phyloP scores from a whole-genome alignment of 164 flowering plant genomes.

The Kingdonia uniflora region DNA sequence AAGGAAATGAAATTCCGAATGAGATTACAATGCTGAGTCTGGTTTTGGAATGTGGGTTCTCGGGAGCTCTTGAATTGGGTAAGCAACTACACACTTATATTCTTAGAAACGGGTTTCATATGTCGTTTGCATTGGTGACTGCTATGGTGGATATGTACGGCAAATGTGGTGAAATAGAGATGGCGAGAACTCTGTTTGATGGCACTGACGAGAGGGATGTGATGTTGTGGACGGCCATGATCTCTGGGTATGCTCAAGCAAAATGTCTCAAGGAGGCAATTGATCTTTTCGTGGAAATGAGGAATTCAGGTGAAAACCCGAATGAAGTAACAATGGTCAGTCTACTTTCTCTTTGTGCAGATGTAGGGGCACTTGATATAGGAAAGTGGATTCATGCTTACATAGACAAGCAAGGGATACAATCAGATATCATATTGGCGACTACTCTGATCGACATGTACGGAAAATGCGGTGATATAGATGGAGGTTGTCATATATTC shows the following conservation, averaged over 20 bases:
- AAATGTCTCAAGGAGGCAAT: conserved; percentile 24
- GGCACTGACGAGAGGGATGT: conserved; percentile 26
- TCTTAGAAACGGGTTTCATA: conserved; percentile 29
- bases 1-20: conserved; percentile 29
- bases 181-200: conserved; percentile 38
- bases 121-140: conserved; percentile 30
- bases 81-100: conserved; percentile 40
- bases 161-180: conserved; percentile 29
- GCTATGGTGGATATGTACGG: conserved; percentile 55
- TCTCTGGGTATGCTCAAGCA: conserved; percentile 35
- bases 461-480: conserved; percentile 42
- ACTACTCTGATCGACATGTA: conserved; percentile 44
- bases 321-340: conserved; percentile 33
- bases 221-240: conserved; percentile 31
- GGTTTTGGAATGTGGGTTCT: conserved; percentile 36
- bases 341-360: conserved; percentile 35
- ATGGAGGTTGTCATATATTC: conserved; percentile 28
- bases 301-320: conserved; percentile 19
- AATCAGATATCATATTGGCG: conserved; percentile 24
- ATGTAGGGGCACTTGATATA: conserved; percentile 37
- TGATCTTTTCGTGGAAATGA: conserved; percentile 32
- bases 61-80: conserved; percentile 31
- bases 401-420: conserved; percentile 26
- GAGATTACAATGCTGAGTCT: conserved; percentile 50
- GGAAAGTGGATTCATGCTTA: conserved; percentile 44